Percentiles rank a stretch among this genome's conserved stretches.
Evolutionary conservation across 148 eudicot genomes (phyloP).

Genomic region (Talinum fruticosum): DNA sequence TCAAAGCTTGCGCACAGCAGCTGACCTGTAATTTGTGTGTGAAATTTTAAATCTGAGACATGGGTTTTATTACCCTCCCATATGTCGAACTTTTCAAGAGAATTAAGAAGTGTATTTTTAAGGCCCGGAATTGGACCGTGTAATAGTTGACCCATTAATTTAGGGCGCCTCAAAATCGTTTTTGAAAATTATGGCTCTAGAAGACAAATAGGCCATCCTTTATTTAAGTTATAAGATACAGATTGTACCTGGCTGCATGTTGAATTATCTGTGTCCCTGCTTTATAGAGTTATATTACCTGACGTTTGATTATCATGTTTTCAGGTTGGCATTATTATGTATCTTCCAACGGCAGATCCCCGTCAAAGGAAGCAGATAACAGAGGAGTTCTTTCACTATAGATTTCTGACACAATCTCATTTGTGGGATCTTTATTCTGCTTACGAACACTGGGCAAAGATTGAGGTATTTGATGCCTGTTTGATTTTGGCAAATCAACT

Average conservation of each 20-base stretch:
- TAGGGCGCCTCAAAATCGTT: too few relatives aligned
- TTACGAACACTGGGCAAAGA: constrained; percentile 98
- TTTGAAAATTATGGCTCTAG: too few relatives aligned
- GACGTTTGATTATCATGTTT: constrained; percentile 13
- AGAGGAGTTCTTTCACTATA: constrained; percentile 86
- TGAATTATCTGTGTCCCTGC: background rate
- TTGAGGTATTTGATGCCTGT: constrained; percentile 60
- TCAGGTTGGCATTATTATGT: constrained; percentile 98
- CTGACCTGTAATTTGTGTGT: background rate
- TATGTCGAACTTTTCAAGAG: background rate
- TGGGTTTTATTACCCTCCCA: too few relatives aligned
- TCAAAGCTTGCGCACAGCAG: background rate
- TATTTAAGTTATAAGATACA: too few relatives aligned
- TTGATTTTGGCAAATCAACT: background rate
- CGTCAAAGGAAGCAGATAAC: constrained; percentile 85
- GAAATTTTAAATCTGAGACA: too few relatives aligned
- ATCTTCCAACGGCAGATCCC: constrained; percentile 82
- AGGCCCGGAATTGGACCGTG: too few relatives aligned
- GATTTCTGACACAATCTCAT: constrained; percentile 60
- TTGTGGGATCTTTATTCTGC: constrained; percentile 83
- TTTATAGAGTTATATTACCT: background rate
- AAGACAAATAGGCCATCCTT: too few relatives aligned
- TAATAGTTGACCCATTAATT: too few relatives aligned
- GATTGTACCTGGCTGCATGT: too few relatives aligned
- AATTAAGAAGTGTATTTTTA: background rate